These are phyloP conservation scores for Wickerhamomyces chambardii DNA, from an alignment of 805 yeast species.

Conservation along the genomic window DNA sequence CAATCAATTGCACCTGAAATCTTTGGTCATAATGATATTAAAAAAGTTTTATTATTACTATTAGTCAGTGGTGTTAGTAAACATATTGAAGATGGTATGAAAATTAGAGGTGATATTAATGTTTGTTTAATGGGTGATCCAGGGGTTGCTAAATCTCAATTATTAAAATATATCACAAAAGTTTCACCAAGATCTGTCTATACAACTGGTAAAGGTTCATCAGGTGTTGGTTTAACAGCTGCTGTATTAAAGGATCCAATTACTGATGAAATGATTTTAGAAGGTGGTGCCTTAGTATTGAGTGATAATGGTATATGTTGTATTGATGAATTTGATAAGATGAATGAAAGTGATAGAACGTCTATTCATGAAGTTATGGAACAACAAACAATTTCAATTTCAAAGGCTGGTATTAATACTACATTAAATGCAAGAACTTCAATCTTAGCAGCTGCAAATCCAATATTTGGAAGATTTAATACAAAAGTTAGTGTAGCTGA, in stretches of 20 bases:
- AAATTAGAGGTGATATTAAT: slow-evolving; percentile 95
- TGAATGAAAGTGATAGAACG: slow-evolving; percentile 95
- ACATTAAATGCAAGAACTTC: slow-evolving; percentile 94
- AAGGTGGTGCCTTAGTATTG: slow-evolving; percentile 95
- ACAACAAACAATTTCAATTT: slow-evolving; percentile 94
- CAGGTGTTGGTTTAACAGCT: slow-evolving; percentile 98
- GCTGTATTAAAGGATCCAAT: slow-evolving; percentile 98
- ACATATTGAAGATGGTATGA: slow-evolving; percentile 92
- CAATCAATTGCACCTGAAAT: slow-evolving; percentile 96
- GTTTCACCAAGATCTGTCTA: slow-evolving; percentile 96
- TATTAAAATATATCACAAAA: slow-evolving; percentile 81
- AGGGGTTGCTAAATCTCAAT: slow-evolving; percentile 97
- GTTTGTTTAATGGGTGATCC: slow-evolving; percentile 98
- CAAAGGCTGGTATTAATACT: slow-evolving; percentile 96
- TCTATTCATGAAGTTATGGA: slow-evolving; percentile 99
- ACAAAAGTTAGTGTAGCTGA: slow-evolving; percentile 86
- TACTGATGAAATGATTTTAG: slow-evolving; percentile 97
- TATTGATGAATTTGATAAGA: slow-evolving; percentile 97
- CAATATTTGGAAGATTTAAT: slow-evolving; percentile 90
- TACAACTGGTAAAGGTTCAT: slow-evolving; percentile 97
- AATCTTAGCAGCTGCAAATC: slow-evolving; percentile 97
- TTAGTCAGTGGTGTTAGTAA: slow-evolving; percentile 95
- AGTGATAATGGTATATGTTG: slow-evolving; percentile 99
- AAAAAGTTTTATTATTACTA: slow-evolving; percentile 77
- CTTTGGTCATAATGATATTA: slow-evolving; percentile 88